Base-by-base conservation (phyloP, 2,329 filamentous ascomycete genomes). In the Pseudomassariella vexata region DNA sequence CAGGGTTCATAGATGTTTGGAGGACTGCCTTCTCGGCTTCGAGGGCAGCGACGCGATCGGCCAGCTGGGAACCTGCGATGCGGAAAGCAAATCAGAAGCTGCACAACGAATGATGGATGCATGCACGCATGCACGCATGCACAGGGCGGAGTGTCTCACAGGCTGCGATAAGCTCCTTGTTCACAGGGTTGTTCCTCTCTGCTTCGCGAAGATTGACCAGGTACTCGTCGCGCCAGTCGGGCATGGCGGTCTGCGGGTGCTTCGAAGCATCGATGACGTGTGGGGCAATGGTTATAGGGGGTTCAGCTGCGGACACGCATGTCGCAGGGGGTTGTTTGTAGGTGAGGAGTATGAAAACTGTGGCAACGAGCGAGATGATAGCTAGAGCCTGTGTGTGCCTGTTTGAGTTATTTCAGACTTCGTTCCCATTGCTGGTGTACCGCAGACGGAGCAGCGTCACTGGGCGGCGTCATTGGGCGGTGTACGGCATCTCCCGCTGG, bases 141-240 rank as follows among this genome's bases (percentile, higher is more conserved):
- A 19, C 14, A 9, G 26, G 22, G 40, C 17, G 38, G 34, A 40
- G 35, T 22, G 24, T 56, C 76, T 45, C 56, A 94, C 89, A 95
- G 40, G 85, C 81, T 54, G 87, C 73, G 49, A 94, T 83, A 39
- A 94, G 73, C 32, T 79, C 72, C 49, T 66, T 64, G 44, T 76
- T 75, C 38, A 77, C 64, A 5, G 70, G 67, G 44, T 64, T 70
- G 37, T 87, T 82, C 41, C 77, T 72, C 50, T 78, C 72, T 48
- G 86, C 85, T 48, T 82, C 79, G 46, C 78, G 73, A 44, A 96
- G 69, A 43, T 82, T 82, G 40, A 76, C 68, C 40, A 85, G 68
- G 57, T 94, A 95, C 50, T 94, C 84, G 45, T 85, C 79, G 50
- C 81, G 75, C 85, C 89, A 94, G 65, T 74, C 76, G 42, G 76